Evolutionary conservation across 2,329 filamentous ascomycete species (phyloP).

Genomic region (Alternaria gansuensis): DNA sequence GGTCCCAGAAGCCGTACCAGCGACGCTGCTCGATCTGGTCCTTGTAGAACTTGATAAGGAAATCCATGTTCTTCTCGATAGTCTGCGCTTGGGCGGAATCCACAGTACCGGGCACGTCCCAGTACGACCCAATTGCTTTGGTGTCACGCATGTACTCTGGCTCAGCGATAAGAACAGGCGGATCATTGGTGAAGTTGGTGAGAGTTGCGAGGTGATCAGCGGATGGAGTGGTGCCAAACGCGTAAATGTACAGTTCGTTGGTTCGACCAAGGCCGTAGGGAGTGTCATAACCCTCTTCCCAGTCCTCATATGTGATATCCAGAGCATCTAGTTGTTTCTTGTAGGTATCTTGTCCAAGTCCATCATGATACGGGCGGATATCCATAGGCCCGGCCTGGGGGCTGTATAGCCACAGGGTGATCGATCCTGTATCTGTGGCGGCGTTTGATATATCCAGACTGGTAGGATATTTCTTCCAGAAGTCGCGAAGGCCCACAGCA

Average conservation of each 20-base stretch:
- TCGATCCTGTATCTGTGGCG: slow-evolving; percentile 58
- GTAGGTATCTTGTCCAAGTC: slow-evolving; percentile 65
- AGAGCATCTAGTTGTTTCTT: slow-evolving; percentile 67
- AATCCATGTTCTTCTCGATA: slow-evolving; percentile 65
- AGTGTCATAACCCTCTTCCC: slow-evolving; percentile 63
- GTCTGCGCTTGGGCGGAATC: slow-evolving; percentile 35
- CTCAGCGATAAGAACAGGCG: slow-evolving; percentile 62
- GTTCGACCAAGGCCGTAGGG: slow-evolving; percentile 67
- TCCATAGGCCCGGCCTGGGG: slow-evolving; percentile 66
- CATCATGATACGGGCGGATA: slow-evolving; percentile 66
- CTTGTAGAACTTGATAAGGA: slow-evolving; percentile 66
- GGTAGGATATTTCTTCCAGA: slow-evolving; percentile 71
- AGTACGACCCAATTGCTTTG: slow-evolving; percentile 65
- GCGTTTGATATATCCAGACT: slow-evolving; percentile 65
- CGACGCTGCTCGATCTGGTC: slow-evolving; percentile 64
- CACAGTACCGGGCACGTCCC: slow-evolving; percentile 57
- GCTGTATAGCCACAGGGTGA: slow-evolving; percentile 70
- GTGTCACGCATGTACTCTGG: slow-evolving; percentile 62
- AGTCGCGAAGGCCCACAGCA: slow-evolving; percentile 66
- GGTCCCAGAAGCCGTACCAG: slow-evolving; percentile 71
- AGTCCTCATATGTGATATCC: slow-evolving; percentile 71
- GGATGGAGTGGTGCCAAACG: slow-evolving; percentile 63
- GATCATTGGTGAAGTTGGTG: slow-evolving; percentile 60
- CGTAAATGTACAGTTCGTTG: slow-evolving; percentile 65
- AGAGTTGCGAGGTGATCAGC: slow-evolving; percentile 58